Evolutionary conservation across 192 early-diverging fungal species (phyloP).

Genomic region (Backusella sp.): DNA sequence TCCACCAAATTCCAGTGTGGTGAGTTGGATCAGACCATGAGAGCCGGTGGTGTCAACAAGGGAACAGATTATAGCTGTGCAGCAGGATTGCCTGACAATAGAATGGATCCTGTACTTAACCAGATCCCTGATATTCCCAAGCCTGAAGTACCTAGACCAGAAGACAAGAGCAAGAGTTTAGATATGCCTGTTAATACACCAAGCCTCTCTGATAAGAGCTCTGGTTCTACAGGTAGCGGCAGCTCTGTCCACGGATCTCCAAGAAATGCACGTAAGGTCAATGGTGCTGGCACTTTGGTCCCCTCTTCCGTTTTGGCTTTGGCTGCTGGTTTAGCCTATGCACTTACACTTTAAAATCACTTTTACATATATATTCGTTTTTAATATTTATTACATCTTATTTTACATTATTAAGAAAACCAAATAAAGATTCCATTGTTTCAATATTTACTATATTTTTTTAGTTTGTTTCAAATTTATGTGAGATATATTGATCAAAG

Average conservation of each 20-base stretch:
- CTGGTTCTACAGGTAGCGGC: not conserved
- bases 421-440: not conserved
- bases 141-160: not conserved
- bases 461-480: not conserved
- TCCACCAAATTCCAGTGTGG: slow-evolving; percentile 52
- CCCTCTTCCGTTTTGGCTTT: not conserved
- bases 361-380: not conserved
- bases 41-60: slow-evolving; percentile 17
- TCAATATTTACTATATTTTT: not conserved
- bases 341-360: not conserved
- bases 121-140: slow-evolving; percentile 5
- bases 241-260: not conserved
- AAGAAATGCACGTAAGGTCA: not conserved
- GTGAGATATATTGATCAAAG: no score
- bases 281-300: not conserved
- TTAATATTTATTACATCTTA: not conserved
- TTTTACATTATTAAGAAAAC: not conserved
- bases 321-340: not conserved
- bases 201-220: not conserved
- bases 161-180: not conserved
- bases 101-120: slow-evolving; percentile 14
- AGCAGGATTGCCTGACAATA: not conserved
- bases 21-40: slow-evolving; percentile 17
- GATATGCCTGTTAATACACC: not conserved
- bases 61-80: slow-evolving; percentile 22